Conservation (phyloP, 306 rosid species). For the Pterocarpus macrocarpus region DNA sequence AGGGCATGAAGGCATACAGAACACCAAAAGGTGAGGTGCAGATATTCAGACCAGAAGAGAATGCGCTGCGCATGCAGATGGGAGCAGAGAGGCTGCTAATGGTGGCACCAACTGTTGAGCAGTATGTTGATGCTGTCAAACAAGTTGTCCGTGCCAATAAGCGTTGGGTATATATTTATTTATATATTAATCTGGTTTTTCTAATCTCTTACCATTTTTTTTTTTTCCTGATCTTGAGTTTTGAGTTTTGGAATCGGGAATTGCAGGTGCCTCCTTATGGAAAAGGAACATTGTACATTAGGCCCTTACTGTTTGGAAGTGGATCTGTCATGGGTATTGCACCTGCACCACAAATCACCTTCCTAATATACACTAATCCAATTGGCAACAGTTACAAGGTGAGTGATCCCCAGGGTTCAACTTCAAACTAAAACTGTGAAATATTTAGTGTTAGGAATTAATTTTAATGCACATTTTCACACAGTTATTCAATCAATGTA, state of each 20-base stretch:
- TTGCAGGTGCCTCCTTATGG: conserved; percentile 51
- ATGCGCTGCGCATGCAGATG: conserved; percentile 54
- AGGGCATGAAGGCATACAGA: conserved; percentile 57
- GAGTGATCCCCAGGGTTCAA: background rate
- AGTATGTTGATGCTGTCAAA: conserved; percentile 45
- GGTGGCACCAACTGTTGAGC: conserved; percentile 58
- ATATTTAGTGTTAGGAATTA: no score
- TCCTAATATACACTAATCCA: conserved; percentile 52
- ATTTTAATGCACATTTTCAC: no score
- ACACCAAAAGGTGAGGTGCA: conserved; percentile 43
- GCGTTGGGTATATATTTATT: conserved; percentile 45
- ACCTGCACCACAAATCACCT: conserved; percentile 52
- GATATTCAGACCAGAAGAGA: conserved; percentile 56
- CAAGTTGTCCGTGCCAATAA: conserved; percentile 47
- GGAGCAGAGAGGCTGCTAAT: conserved; percentile 59
- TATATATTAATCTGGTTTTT: background rate
- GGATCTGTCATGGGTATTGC: conserved; percentile 50
- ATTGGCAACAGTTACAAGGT: conserved; percentile 49
- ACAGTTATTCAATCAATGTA: no score
- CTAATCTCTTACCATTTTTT: no score
- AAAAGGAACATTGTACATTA: conserved; percentile 53
- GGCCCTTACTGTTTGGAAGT: conserved; percentile 58
- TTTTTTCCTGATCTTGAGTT: background rate
- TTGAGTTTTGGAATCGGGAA: conserved; percentile 10
- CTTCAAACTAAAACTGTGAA: background rate